Base-by-base conservation (phyloP, 2,329 filamentous ascomycete genomes). In the Tolypocladium cylindrosporum region DNA sequence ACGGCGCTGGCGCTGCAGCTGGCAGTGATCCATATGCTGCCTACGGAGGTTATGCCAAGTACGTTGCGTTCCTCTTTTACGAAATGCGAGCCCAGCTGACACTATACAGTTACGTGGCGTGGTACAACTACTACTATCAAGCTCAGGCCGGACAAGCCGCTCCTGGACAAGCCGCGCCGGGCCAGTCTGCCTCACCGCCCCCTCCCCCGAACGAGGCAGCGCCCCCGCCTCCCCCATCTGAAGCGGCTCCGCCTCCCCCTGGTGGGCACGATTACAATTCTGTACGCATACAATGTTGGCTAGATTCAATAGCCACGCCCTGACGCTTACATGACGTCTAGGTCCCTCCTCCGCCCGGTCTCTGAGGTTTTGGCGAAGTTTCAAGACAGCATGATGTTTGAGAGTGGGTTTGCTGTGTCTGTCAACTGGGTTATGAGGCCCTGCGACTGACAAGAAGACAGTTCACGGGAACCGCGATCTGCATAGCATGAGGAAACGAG, bases 31-130 rank as follows among this genome's bases (percentile, higher is more conserved):
- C 92, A 0, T 97, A 97, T 71, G 91, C 91, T 48, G 86, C 89
- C 10, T 97, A 94, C 65, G 93, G 93, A 61, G 93, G 93, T 57
- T 97, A 94, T 72, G 83, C 87, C 65, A 89, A 88, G 75, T 90
- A 81, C 69, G 78, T 65, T 39, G 8, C 39, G 31, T 14, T 55
- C 45, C 13, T n/a, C 14, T 13, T 9, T 8, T 54, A 37, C 42
- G 42, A 53, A 36, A 13, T 3, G n/a, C 10, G 40, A 52, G 10
- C 41, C 13, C 2, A 27, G 60, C 67, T 70, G 64, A 71, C 61
- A 52, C 21, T 43, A 4, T 34, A 56, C 61, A 82, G 79, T 50
- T 87, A 87, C 64, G 76, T 82, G 62, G 86, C 89, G 65, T 87
- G 89, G 73, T 91, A 91, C 65, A 85, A 90, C 68, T 86, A 90